phyloP scores from a whole-genome alignment of 805 yeast species.

The Wickerhamia fluorescens region DNA sequence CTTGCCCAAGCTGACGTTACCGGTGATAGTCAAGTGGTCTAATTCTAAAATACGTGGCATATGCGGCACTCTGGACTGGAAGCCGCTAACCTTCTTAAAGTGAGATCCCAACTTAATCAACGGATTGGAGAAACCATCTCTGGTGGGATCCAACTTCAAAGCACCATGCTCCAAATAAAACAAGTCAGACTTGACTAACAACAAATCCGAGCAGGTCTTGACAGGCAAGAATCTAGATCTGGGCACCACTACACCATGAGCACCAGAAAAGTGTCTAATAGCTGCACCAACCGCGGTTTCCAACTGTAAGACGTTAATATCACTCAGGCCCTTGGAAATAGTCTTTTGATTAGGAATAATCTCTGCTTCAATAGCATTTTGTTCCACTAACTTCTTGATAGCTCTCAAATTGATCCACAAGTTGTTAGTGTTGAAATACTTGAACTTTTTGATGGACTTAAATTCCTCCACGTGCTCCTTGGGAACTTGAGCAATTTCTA shows the following conservation, averaged over 20 bases:
- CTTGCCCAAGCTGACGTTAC: constrained; percentile 89
- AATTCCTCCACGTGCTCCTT: constrained; percentile 97
- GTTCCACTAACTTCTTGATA: constrained; percentile 83
- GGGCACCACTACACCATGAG: constrained; percentile 98
- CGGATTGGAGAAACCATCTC: constrained; percentile 90
- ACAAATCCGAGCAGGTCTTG: constrained; percentile 91
- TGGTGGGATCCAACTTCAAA: constrained; percentile 68
- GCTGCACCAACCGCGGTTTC: constrained; percentile 99
- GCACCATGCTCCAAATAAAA: constrained; percentile 90
- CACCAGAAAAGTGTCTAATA: constrained; percentile 88
- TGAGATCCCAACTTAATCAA: constrained; percentile 94
- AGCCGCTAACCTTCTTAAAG: constrained; percentile 90
- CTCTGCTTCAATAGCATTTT: constrained; percentile 77
- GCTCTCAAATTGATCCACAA: constrained; percentile 96
- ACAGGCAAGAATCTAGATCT: constrained; percentile 97
- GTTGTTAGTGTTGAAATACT: constrained; percentile 96
- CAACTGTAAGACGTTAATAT: constrained; percentile 82
- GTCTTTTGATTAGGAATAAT: constrained; percentile 93
- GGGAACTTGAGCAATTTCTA: constrained; percentile 98
- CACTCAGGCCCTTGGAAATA: constrained; percentile 68
- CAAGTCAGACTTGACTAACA: constrained; percentile 91
- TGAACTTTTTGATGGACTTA: constrained; percentile 95
- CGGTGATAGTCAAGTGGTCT: constrained; percentile 96
- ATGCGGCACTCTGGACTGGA: constrained; percentile 84
- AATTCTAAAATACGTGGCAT: constrained; percentile 95